Base-by-base conservation (phyloP, 768 basidiomycete species). In the Hirschioporus abietinus region DNA sequence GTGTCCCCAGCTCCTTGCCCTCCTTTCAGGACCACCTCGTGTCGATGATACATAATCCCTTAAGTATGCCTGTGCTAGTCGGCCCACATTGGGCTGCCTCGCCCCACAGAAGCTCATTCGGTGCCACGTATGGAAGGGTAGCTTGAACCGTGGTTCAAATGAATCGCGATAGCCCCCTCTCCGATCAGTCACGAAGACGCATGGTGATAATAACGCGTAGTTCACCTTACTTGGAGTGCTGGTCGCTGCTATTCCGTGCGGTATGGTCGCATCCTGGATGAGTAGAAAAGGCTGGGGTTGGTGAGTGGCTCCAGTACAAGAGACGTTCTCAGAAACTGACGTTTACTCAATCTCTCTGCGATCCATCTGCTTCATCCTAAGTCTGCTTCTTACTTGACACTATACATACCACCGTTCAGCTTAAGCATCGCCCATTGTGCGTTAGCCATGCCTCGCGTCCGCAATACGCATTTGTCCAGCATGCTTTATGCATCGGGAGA, bases 171-270 rank as follows among this genome's bases (percentile, higher is more conserved):
- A 52, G 42, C 42, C 15, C 35, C 12, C 20, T 15, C 42, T 52
- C 20, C 12, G 42, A 52, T 52, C 42, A 52, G 42, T 52, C 42
- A 52, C 42, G 42, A 52, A 52, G 42, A 52, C 42, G 42, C 42
- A 52, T 52, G 42, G 42, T 52, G 42, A 52, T 52, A 52, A 52
- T 52, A 52, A 52, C 42, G 42, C 42, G 42, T 52, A 52, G 42
- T 52, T 52, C 42, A 52, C 42, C 42, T 52, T 52, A 52, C 15
- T 52, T 52, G 42, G 42, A 52, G 42, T 15, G 12, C 42, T 52
- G 42, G 4, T 6, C 15, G 12, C 42, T 52, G 42, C 42, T 52
- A 52, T 52, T 52, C 42, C 20, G 12, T 20, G 15, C 12, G 12
- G 42, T 20, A 12, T 52, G 20, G 20, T 12, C 42, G 42, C 42